Conservation (phyloP, 2,329 filamentous ascomycete genomes). For the Alternaria sp. region DNA sequence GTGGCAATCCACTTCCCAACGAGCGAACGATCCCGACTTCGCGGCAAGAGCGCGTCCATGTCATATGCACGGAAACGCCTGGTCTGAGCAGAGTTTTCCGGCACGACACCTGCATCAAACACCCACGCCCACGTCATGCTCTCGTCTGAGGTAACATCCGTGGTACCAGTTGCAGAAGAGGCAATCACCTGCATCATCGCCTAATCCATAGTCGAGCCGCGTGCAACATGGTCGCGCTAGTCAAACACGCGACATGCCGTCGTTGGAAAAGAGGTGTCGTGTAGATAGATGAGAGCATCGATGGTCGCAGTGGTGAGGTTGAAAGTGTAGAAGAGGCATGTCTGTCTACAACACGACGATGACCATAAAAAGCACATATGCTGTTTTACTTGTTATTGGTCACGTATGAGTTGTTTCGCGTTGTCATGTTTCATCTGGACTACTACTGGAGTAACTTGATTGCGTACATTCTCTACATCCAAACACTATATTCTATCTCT, state of each 20-base stretch:
- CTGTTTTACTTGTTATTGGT: not conserved
- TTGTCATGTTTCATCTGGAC: not conserved
- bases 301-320: not conserved
- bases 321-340: not conserved
- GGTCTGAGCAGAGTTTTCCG: constrained; percentile 20
- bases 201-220: not conserved
- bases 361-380: not conserved
- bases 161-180: not conserved
- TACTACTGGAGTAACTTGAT: not conserved
- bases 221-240: not conserved
- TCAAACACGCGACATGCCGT: not conserved
- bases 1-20: constrained; percentile 22
- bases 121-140: constrained; percentile 1
- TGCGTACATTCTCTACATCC: not conserved
- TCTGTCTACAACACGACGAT: not conserved
- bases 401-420: not conserved
- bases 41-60: constrained; percentile 13
- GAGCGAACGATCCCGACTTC: constrained; percentile 10
- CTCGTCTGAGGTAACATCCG: not conserved
- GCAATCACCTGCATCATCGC: not conserved
- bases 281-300: not conserved
- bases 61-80: constrained; percentile 23
- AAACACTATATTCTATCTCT: not conserved
- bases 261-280: not conserved
- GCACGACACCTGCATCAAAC: constrained; percentile 9